Conservation (phyloP, 768 basidiomycete species). For the Suillus lakei region DNA sequence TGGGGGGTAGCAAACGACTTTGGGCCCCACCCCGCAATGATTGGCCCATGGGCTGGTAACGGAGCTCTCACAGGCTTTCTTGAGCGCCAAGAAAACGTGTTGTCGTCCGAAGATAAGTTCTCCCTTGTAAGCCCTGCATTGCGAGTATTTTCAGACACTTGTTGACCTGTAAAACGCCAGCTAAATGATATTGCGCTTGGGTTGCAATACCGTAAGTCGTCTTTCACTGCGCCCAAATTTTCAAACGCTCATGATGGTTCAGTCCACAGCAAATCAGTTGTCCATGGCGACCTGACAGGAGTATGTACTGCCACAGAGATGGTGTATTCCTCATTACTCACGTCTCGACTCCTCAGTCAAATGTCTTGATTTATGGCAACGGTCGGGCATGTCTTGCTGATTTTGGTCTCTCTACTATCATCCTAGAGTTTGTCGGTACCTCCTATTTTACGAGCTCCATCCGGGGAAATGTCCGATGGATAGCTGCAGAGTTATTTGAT, state of each 20-base stretch:
- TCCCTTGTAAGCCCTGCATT: neutral
- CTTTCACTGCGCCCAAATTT: neutral
- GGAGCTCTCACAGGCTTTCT: neutral
- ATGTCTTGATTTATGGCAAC: slow-evolving; percentile 17
- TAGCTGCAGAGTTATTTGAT: neutral
- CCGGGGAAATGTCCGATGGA: neutral
- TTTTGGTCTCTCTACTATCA: slow-evolving; percentile 45
- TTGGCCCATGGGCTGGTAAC: neutral
- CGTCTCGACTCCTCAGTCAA: neutral
- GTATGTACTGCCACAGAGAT: neutral
- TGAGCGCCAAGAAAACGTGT: neutral
- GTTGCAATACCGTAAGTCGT: neutral
- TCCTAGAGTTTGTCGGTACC: slow-evolving; percentile 36
- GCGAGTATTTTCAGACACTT: too few species aligned
- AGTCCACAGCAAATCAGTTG: neutral
- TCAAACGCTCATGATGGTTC: neutral
- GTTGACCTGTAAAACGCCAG: neutral
- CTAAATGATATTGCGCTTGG: neutral
- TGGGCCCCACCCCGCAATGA: neutral
- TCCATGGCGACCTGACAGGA: neutral
- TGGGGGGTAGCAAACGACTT: neutral
- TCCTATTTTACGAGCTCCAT: slow-evolving; percentile 4
- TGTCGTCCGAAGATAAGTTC: neutral
- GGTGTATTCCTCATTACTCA: neutral
- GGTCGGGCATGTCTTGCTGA: neutral